These are phyloP conservation scores for Hygrophila difformis DNA, from an alignment of 257 asterid species.

Conservation along the genomic window DNA sequence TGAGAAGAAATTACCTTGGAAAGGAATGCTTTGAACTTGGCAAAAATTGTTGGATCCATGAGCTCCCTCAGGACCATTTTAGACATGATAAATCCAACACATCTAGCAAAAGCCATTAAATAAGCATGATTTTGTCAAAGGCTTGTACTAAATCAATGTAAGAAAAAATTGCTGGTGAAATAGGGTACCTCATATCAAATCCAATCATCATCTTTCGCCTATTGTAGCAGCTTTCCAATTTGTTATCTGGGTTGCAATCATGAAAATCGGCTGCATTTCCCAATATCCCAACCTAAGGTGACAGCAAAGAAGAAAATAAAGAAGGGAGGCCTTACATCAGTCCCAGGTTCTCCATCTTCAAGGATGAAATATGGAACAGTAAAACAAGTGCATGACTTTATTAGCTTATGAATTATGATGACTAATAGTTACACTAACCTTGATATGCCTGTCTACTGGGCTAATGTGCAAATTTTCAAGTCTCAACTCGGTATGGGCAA, in stretches of 20 bases:
- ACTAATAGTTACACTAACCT: conserved; percentile 42
- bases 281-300: conserved; percentile 73
- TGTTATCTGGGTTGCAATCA: conserved; percentile 38
- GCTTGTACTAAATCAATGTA: conserved; percentile 12
- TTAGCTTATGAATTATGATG: conserved; percentile 10
- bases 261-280: conserved; percentile 88
- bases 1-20: conserved; percentile 45
- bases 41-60: conserved; percentile 70
- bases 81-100: conserved; percentile 92
- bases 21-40: conserved; percentile 87
- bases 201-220: conserved; percentile 91
- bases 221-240: conserved; percentile 33
- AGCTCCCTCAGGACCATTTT: conserved; percentile 93
- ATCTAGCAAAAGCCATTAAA: conserved; percentile 38
- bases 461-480: conserved; percentile 89
- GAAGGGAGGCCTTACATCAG: too few relatives aligned
- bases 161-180: conserved; percentile 8
- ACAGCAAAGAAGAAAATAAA: conserved; percentile 14
- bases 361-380: neutral
- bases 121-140: conserved; percentile 7
- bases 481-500: conserved; percentile 90
- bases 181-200: conserved; percentile 84
- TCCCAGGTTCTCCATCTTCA: neutral
- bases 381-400: conserved; percentile 1
- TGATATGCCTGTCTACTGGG: conserved; percentile 83